Evolutionary conservation across 352 stramenopile genomes (phyloP).

Genomic region (Phytophthora hybrid): DNA sequence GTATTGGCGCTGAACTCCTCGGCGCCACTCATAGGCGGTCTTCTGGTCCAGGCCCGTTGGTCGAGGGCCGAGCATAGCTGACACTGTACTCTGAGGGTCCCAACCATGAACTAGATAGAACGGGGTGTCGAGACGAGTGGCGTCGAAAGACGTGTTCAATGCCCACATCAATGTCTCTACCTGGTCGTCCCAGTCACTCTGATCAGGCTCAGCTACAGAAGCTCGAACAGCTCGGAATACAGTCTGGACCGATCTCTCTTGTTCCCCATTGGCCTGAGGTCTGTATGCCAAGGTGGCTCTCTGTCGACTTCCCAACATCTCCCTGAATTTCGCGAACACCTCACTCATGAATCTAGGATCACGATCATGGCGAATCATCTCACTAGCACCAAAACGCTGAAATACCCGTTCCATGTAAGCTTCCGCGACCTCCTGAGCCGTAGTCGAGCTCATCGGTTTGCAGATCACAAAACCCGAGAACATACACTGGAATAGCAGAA

Average conservation of each 20-base stretch:
- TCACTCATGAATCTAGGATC: neutral
- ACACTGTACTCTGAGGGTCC: neutral
- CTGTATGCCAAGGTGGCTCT: neutral
- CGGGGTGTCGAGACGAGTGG: neutral
- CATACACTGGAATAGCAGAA: neutral
- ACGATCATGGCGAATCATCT: neutral
- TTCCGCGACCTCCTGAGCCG: neutral
- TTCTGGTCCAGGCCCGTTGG: neutral
- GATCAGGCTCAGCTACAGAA: neutral
- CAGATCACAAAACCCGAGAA: too few relatives aligned
- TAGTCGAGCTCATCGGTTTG: too few relatives aligned
- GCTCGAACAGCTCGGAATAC: neutral
- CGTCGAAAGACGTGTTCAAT: neutral
- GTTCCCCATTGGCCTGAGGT: slow-evolving; percentile 4
- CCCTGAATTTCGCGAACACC: neutral
- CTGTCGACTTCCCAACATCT: neutral
- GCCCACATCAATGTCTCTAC: neutral
- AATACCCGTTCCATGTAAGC: slow-evolving; percentile 3
- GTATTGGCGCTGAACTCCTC: neutral
- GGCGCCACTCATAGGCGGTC: neutral
- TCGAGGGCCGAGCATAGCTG: neutral
- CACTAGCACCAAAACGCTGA: neutral
- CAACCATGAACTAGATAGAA: slow-evolving; percentile 6
- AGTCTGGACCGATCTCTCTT: slow-evolving; percentile 3
- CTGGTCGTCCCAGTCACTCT: slow-evolving; percentile 9